Evolutionary conservation across 78 protist species (phyloP), one percentile per base, ranked within the genome.

Genomic region (Chrysochromulina parva): DNA sequence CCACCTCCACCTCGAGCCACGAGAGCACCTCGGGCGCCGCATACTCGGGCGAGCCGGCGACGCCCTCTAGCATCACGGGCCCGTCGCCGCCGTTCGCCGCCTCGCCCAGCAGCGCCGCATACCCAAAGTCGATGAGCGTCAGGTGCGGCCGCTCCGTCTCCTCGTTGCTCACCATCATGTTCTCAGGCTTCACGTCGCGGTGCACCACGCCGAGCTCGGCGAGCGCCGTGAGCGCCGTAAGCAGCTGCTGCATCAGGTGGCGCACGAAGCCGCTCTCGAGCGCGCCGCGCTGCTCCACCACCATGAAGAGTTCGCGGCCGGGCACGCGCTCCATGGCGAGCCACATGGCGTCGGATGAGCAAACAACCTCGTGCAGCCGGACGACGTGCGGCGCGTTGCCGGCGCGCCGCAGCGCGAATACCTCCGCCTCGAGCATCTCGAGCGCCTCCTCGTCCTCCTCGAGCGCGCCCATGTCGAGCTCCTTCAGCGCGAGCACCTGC

Each of bases 1-100:
- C 71, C 11, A 17, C 66, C 11, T 16, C 66, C n/a, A 3, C 10
- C n/a, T 14, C 17, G 19, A 65, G 19, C 71, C 71, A 65, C 10
- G 71, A 16, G 47, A 65, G 71, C 71, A 65, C 71, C 71, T 65
- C 71, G 47, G 71, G 71, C 47, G 71, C 71, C n/a, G 71, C 71
- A 22, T 65, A 65, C 71, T 65, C 71, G 6, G 71, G 71, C 19
- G 71, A 65, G 10, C 71, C 71, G 7, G 71, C 71, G 47, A 65
- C n/a, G 10, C 71, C 71, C n/a, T 65, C 71, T 38, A 38, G 38
- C 38, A 38, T 38, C 38, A 38, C 38, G 38, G 38, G 38, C 38
- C 38, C 38, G 38, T 38, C 38, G 38, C 38, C 38, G 71, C 71
- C 10, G 47, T 3, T 16, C 71, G 10, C 71, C n/a, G 10, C 71